Conservation (phyloP, 257 asterid species). For the Misopates orontium region DNA sequence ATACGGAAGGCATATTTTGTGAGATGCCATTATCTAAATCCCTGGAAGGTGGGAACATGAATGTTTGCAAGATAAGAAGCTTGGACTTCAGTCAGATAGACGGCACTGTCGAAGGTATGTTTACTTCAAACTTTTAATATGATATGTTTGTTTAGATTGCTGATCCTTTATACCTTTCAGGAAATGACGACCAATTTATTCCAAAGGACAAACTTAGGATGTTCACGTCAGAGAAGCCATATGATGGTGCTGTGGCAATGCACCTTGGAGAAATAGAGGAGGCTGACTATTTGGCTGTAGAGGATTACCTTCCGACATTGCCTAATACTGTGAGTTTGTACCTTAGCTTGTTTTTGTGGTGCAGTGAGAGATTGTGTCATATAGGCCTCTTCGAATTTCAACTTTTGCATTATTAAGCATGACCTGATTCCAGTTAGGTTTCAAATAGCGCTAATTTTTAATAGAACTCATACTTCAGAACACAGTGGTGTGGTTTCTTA, state of each 20-base stretch:
- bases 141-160: constrained; percentile 19
- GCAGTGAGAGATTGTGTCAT: too few species aligned
- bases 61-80: constrained; percentile 73
- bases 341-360: neutral
- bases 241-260: constrained; percentile 81
- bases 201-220: constrained; percentile 65
- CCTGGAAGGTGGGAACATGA: constrained; percentile 75
- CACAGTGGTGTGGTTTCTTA: too few species aligned
- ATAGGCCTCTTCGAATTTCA: too few species aligned
- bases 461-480: too few species aligned
- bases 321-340: constrained; percentile 79
- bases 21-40: constrained; percentile 80
- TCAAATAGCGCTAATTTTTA: too few species aligned
- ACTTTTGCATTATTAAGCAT: too few species aligned
- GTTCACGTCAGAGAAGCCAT: constrained; percentile 91
- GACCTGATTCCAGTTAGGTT: too few species aligned
- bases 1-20: constrained; percentile 60
- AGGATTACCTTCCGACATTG: constrained; percentile 89
- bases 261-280: constrained; percentile 86
- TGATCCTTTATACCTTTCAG: constrained; percentile 45
- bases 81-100: constrained; percentile 64
- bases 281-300: constrained; percentile 60
- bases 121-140: constrained; percentile 27
- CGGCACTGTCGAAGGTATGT: constrained; percentile 73
- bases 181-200: constrained; percentile 54